A percentile compares a stretch with the other conserved stretches of the same genome.
Conservation (phyloP, 371 early-diverging fungal genomes). For the Mucor racemosus region DNA sequence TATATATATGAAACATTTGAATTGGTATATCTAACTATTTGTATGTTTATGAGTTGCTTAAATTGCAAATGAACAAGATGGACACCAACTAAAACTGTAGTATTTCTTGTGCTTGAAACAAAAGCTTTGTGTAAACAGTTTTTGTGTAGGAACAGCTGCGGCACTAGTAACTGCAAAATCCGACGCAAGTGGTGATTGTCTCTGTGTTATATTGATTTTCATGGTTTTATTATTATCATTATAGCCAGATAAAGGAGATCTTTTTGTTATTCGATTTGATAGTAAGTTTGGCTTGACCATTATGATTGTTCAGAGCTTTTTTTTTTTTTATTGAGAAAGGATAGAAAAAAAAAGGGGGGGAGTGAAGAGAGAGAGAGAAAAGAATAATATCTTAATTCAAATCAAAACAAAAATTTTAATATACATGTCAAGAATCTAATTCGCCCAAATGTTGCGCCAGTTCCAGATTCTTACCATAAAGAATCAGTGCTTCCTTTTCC, state of each 20-base stretch:
- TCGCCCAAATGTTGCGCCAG: conserved; percentile 30
- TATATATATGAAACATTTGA: not conserved
- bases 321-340: not conserved
- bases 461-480: conserved; percentile 30
- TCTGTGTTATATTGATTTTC: not conserved
- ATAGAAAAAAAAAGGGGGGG: not conserved
- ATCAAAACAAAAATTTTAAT: not conserved
- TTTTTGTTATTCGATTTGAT: conserved; percentile 1
- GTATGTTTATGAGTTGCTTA: not conserved
- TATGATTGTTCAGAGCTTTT: too few relatives aligned
- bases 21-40: not conserved
- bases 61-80: conserved; percentile 3
- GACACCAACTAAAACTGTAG: conserved; percentile 10
- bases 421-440: conserved; percentile 20
- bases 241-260: not conserved
- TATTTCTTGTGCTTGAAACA: conserved; percentile 1
- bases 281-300: not conserved
- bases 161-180: not conserved
- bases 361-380: not conserved
- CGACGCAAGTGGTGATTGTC: not conserved
- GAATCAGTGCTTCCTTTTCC: conserved; percentile 25
- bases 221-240: not conserved
- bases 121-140: conserved; percentile 2
- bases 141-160: not conserved
- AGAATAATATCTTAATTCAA: not conserved